These are phyloP conservation scores for Trifolium subterraneum DNA, from an alignment of 306 rosid genomes.

Conservation along the genomic window DNA sequence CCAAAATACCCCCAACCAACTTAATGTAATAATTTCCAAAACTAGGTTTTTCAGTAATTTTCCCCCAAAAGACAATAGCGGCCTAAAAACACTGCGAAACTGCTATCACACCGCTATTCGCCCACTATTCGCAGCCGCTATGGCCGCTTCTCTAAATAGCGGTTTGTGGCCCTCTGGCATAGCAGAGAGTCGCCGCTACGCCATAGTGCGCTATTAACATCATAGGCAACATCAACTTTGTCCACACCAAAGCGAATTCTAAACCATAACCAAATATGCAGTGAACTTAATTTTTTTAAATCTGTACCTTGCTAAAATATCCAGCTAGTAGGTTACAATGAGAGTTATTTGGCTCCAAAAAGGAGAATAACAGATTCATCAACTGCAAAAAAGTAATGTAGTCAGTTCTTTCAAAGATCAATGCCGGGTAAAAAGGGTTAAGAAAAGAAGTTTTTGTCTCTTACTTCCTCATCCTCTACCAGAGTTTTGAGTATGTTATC, in stretches of 20 bases:
- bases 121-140: too few relatives aligned
- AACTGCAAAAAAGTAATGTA: slow-evolving; percentile 67
- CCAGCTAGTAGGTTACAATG: slow-evolving; percentile 93
- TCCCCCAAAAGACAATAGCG: too few relatives aligned
- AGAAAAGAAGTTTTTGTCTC: slow-evolving; percentile 38
- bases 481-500: slow-evolving; percentile 90
- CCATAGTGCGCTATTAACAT: too few relatives aligned
- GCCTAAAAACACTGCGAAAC: too few relatives aligned
- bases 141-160: too few relatives aligned
- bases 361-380: slow-evolving; percentile 89
- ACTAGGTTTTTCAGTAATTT: too few relatives aligned
- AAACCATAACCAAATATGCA: slow-evolving; percentile 10
- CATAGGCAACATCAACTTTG: slow-evolving; percentile 9
- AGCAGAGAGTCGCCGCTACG: too few relatives aligned
- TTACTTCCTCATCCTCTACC: slow-evolving; percentile 94
- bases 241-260: slow-evolving; percentile 24
- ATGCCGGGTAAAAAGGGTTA: slow-evolving; percentile 15
- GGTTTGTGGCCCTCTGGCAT: too few relatives aligned
- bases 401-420: slow-evolving; percentile 45
- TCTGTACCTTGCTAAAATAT: slow-evolving; percentile 92
- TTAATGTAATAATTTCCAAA: too few relatives aligned
- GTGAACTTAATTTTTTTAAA: slow-evolving; percentile 39
- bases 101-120: too few relatives aligned
- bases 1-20: too few relatives aligned
- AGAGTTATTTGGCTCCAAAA: slow-evolving; percentile 78